Evolutionary conservation across 2,329 filamentous ascomycete genomes (phyloP), one percentile per base, ranked within the genome.

Genomic region (Septoria linicola): DNA sequence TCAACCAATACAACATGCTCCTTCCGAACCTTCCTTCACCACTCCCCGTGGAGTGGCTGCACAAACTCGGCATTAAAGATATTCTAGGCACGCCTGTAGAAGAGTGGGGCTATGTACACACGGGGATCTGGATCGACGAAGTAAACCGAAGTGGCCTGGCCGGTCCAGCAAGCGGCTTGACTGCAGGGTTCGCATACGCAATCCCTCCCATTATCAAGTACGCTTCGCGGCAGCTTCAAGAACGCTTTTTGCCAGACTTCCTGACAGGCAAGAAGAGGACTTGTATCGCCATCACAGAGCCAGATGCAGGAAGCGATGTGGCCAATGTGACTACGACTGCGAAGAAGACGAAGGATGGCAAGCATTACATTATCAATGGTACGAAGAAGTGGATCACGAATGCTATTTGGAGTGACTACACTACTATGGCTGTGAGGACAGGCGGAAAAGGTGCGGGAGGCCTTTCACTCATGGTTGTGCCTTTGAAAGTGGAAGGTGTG

Each of bases 341-440:
- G 3, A 73, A 68, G 7, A 83, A 82, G 66, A 79, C 75, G 2
- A 64, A 74, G 0, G 81, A 85, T 63, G 85, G 85, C 7, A 83
- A 81, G 64, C 71, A 80, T 61, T 89, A 86, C 64, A 76, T 89
- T 37, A 71, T 89, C 36, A 89, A 87, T 53, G 86, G 86, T 10
- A 76, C 79, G 1, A 89, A 89, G 78, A 89, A 89, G 71, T 89
- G 86, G 85, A 87, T 87, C 63, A 87, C 83, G 0, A 87, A 86
- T 62, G 85, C 82, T 4, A 81, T 87, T 49, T 87, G 83, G 83
- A 75, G 79, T 6, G 80, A 88, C 52, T 83, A 82, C 60, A 75
- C 78, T 7, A 80, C 78, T 25, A 87, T 87, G 82, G 85, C 85
- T 0, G 85, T 89, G 1, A 23, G 59, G 30, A 62, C 60, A 76